phyloP scores from a whole-genome alignment of 768 basidiomycete genomes.

The Termitomyces sp. region DNA sequence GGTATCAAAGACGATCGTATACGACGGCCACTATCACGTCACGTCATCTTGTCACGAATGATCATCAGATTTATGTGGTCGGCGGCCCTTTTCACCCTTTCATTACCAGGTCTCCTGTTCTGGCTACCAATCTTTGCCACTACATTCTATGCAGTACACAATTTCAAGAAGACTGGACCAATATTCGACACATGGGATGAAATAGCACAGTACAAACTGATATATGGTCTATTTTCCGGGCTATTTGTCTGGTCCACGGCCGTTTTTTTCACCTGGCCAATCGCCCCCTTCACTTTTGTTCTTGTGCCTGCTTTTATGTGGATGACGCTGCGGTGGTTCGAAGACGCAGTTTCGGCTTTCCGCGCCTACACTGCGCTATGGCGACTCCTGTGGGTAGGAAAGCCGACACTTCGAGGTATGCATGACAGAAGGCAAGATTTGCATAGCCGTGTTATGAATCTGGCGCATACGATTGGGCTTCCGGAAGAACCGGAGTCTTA shows the following conservation, averaged over 20 bases:
- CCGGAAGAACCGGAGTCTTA: conserved; percentile 69
- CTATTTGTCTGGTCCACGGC: conserved; percentile 60
- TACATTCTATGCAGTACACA: conserved; percentile 67
- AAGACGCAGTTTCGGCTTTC: conserved; percentile 78
- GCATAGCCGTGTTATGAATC: conserved; percentile 62
- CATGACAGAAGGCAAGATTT: conserved; percentile 54
- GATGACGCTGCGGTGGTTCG: conserved; percentile 86
- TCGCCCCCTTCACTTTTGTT: conserved; percentile 54
- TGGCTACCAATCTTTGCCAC: conserved; percentile 80
- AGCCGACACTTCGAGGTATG: conserved; percentile 51
- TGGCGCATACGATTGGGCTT: conserved; percentile 60
- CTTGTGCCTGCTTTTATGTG: conserved; percentile 80
- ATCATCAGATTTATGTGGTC: conserved; percentile 65
- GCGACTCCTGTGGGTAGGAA: conserved; percentile 63
- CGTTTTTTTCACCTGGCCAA: conserved; percentile 59
- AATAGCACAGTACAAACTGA: conserved; percentile 86
- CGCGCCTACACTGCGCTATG: conserved; percentile 67
- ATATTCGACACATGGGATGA: conserved; percentile 88
- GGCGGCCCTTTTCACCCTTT: conserved; percentile 58
- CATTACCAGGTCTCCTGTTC: conserved; percentile 73
- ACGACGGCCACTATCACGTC: conserved; percentile 57
- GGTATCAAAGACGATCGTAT: conserved; percentile 88
- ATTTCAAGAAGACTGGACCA: conserved; percentile 80
- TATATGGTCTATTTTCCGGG: conserved; percentile 77
- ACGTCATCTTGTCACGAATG: conserved; percentile 61